phyloP scores from a whole-genome alignment of 23 red algal species.

The Cyanidiococcus yangmingshanensis region DNA sequence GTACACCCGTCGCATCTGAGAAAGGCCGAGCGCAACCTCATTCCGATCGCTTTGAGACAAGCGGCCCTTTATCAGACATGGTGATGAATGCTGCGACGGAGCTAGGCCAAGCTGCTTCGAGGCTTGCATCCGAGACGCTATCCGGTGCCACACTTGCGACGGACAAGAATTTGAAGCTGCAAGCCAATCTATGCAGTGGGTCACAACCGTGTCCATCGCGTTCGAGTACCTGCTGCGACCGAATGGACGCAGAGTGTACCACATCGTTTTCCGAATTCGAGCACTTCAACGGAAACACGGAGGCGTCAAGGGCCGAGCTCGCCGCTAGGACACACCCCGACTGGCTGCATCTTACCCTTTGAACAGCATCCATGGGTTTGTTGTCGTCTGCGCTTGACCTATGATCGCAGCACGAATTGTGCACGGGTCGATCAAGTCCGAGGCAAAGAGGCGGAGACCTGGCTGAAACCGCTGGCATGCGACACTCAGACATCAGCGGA shows the following conservation, averaged over 20 bases:
- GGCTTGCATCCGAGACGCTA: no score
- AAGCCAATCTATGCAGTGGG: no score
- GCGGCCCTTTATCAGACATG: no score
- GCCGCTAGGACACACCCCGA: not conserved
- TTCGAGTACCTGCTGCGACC: no score
- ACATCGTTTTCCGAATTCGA: not conserved
- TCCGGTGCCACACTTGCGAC: no score
- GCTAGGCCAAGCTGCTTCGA: no score
- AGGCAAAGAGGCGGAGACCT: constrained; percentile 34
- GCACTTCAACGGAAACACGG: not conserved
- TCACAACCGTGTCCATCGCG: no score
- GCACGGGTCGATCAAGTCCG: not conserved
- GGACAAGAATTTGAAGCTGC: no score
- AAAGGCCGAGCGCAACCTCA: no score
- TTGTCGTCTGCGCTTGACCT: not conserved
- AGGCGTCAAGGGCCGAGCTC: not conserved
- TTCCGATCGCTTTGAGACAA: no score
- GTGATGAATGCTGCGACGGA: no score
- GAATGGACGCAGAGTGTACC: not conserved
- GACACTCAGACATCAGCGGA: constrained; percentile 8
- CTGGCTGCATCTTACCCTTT: not conserved
- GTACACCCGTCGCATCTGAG: no score
- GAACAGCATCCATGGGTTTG: not conserved
- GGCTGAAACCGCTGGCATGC: constrained; percentile 24
- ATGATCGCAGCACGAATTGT: not conserved